Conservation (phyloP, 2,329 filamentous ascomycete genomes). For the Fusarium sp. region DNA sequence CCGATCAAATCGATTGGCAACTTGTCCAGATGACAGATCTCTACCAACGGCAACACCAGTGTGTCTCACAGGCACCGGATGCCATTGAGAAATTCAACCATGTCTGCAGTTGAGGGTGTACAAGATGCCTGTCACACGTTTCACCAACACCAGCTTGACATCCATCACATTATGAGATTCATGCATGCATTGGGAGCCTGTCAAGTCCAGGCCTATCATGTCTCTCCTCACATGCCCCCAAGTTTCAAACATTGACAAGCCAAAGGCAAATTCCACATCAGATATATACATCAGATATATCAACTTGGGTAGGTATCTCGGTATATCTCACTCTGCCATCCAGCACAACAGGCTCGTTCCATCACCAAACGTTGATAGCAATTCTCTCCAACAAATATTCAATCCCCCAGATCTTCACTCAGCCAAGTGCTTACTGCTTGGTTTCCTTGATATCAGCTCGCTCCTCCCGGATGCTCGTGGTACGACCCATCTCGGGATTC, state of each 20-base stretch:
- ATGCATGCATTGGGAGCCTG: not conserved
- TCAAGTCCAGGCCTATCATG: not conserved
- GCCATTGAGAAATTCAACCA: not conserved
- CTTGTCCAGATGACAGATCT: not conserved
- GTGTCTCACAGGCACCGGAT: not conserved
- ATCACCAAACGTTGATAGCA: not conserved
- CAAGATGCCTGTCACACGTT: not conserved
- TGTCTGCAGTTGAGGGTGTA: not conserved
- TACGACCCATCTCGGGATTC: constrained; percentile 46
- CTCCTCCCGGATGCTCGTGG: constrained; percentile 44
- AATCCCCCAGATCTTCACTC: not conserved
- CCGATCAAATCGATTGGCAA: not conserved
- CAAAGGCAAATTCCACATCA: not conserved
- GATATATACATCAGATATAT: not conserved
- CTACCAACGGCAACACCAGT: not conserved
- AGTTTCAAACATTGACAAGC: not conserved
- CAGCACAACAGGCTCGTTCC: not conserved
- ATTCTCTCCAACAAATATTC: not conserved
- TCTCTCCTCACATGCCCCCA: not conserved
- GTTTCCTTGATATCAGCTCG: constrained; percentile 28
- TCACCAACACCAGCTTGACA: not conserved
- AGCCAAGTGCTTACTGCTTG: not conserved
- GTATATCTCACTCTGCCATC: not conserved
- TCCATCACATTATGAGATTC: not conserved
- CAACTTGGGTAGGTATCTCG: not conserved